These are phyloP conservation scores for Penicillium sp. DNA, from an alignment of 2,329 filamentous ascomycete species.

Conservation along the genomic window DNA sequence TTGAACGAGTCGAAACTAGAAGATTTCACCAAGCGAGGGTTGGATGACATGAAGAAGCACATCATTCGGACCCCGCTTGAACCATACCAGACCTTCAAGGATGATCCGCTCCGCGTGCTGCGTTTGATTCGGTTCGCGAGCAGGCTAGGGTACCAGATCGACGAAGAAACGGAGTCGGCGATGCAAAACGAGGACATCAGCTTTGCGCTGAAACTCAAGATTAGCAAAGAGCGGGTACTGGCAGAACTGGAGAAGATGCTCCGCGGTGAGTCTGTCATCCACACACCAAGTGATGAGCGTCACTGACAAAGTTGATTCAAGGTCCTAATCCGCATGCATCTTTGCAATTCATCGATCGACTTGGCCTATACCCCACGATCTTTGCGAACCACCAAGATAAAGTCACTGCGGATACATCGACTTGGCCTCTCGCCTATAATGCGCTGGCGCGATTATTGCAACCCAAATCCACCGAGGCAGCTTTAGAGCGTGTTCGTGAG, in stretches of 20 bases:
- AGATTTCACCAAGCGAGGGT: conserved; percentile 76
- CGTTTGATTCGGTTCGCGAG: conserved; percentile 89
- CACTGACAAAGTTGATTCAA: conserved; percentile 18
- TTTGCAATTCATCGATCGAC: conserved; percentile 45
- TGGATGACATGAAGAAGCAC: conserved; percentile 71
- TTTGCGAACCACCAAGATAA: conserved; percentile 52
- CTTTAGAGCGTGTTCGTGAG: conserved; percentile 39
- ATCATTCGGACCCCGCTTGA: conserved; percentile 84
- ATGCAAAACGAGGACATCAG: conserved; percentile 84
- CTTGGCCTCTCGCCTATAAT: conserved; percentile 68
- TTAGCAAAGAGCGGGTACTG: conserved; percentile 87
- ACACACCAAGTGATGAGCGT: not conserved
- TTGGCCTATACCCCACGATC: conserved; percentile 46
- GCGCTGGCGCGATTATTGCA: conserved; percentile 59
- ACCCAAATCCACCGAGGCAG: conserved; percentile 40
- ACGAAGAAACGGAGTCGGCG: conserved; percentile 65
- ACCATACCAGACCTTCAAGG: conserved; percentile 88
- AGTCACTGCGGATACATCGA: conserved; percentile 59
- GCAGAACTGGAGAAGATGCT: conserved; percentile 92
- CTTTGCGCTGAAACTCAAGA: conserved; percentile 78
- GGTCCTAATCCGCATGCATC: conserved; percentile 45
- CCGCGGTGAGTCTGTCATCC: conserved; percentile 56
- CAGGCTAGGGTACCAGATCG: conserved; percentile 77
- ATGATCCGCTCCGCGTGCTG: conserved; percentile 86
- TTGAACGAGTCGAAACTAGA: conserved; percentile 77